Conservation (phyloP, 306 rosid species). For the Prunus campanulata region DNA sequence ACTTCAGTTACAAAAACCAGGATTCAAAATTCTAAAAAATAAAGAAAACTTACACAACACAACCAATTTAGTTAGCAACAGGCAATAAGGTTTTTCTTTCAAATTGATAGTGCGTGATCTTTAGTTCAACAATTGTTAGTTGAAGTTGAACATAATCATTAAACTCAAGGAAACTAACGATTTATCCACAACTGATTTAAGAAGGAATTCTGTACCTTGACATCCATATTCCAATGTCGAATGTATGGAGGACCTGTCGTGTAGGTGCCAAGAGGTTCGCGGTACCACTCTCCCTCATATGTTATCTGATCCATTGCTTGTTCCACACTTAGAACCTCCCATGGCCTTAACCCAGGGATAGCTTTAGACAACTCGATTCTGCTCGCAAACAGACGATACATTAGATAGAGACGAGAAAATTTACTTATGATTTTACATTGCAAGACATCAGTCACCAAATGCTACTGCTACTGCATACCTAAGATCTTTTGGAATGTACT, state of each 20-base stretch:
- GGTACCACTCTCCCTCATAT: constrained; percentile 72
- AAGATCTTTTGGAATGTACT: constrained; percentile 72
- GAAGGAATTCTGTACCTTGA: constrained; percentile 47
- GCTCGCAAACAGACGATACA: constrained; percentile 4
- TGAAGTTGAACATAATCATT: not conserved
- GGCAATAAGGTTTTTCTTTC: not conserved
- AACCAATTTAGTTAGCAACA: not conserved
- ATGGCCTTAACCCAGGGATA: constrained; percentile 89
- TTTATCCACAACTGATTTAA: not conserved
- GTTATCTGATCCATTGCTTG: constrained; percentile 91
- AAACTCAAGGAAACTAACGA: not conserved
- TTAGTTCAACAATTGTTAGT: not conserved
- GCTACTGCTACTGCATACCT: constrained; percentile 46
- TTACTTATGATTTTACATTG: not conserved
- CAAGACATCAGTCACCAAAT: not conserved
- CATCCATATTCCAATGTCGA: constrained; percentile 51
- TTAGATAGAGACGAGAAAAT: not conserved
- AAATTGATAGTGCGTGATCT: no score
- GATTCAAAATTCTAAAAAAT: not conserved
- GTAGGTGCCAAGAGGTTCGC: constrained; percentile 75
- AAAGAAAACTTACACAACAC: not conserved
- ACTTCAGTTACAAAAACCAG: not conserved
- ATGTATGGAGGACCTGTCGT: constrained; percentile 84
- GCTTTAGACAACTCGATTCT: constrained; percentile 56
- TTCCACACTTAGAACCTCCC: constrained; percentile 94